Evolutionary conservation across 1,139 yeast genomes (phyloP).

Genomic region (Pichia sp.): DNA sequence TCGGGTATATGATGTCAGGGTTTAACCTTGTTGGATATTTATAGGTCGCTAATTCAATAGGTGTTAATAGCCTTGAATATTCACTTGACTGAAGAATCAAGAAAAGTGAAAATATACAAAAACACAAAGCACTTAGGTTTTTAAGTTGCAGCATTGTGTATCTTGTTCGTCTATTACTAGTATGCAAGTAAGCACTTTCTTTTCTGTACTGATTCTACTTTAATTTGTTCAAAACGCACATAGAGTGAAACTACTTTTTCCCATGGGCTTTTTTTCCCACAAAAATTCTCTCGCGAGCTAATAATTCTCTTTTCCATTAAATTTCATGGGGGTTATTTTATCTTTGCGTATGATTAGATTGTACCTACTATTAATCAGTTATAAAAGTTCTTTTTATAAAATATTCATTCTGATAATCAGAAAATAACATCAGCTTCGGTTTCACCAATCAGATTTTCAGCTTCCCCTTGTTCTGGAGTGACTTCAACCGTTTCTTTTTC

Average conservation of each 20-base stretch:
- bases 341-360: background rate
- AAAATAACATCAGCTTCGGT: slow-evolving; percentile 46
- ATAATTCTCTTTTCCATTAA: too few species aligned
- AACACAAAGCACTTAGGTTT: background rate
- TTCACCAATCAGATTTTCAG: slow-evolving; percentile 34
- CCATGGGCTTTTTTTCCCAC: background rate
- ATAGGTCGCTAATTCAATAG: slow-evolving; percentile 15
- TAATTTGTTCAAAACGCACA: background rate
- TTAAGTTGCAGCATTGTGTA: background rate
- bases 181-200: too few species aligned
- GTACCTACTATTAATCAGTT: background rate
- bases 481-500: slow-evolving; percentile 7
- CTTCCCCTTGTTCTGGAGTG: slow-evolving; percentile 8
- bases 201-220: too few species aligned
- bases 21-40: slow-evolving; percentile 17
- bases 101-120: background rate
- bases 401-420: slow-evolving; percentile 17
- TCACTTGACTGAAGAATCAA: slow-evolving; percentile 7
- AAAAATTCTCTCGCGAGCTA: background rate
- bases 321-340: background rate
- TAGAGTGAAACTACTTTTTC: background rate
- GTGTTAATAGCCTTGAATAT: slow-evolving; percentile 10
- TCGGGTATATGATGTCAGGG: slow-evolving; percentile 2
- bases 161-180: background rate
- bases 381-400: background rate